Evolutionary conservation across 768 basidiomycete genomes (phyloP).

Genomic region (Tephrocybe sp.): DNA sequence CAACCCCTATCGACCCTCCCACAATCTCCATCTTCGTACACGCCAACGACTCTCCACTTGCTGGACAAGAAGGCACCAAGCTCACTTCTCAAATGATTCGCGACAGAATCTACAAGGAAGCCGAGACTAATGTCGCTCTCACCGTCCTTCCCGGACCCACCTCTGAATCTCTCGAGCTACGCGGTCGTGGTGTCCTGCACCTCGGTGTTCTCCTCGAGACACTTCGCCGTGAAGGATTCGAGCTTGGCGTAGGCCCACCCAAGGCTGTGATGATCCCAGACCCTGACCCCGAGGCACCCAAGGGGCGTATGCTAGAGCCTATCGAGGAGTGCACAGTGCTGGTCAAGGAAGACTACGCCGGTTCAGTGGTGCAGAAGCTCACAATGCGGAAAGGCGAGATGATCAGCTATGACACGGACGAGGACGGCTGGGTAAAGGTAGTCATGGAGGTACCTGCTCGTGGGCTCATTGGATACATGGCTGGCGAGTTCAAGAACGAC

Average conservation of each 20-base stretch:
- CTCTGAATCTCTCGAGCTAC: constrained; percentile 48
- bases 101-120: constrained; percentile 48
- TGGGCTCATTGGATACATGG: constrained; percentile 52
- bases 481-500: constrained; percentile 52
- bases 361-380: constrained; percentile 48
- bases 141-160: constrained; percentile 49
- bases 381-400: constrained; percentile 52
- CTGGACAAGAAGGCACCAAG: constrained; percentile 45
- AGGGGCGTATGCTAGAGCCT: constrained; percentile 42
- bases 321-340: constrained; percentile 46
- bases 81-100: constrained; percentile 50
- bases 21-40: constrained; percentile 49
- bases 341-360: constrained; percentile 47
- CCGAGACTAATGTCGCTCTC: constrained; percentile 52
- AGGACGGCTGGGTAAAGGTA: constrained; percentile 47
- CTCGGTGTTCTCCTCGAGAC: constrained; percentile 53
- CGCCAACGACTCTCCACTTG: constrained; percentile 49
- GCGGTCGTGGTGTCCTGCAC: constrained; percentile 49
- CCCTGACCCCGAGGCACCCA: constrained; percentile 28
- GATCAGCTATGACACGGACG: constrained; percentile 44
- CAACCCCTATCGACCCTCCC: constrained; percentile 51
- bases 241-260: constrained; percentile 46
- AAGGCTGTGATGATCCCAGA: constrained; percentile 50
- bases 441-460: constrained; percentile 49
- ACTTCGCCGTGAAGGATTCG: constrained; percentile 49